These are phyloP conservation scores for Cryptosporidium ubiquitum DNA, from an alignment of 169 alveolate genomes.

Conservation along the genomic window DNA sequence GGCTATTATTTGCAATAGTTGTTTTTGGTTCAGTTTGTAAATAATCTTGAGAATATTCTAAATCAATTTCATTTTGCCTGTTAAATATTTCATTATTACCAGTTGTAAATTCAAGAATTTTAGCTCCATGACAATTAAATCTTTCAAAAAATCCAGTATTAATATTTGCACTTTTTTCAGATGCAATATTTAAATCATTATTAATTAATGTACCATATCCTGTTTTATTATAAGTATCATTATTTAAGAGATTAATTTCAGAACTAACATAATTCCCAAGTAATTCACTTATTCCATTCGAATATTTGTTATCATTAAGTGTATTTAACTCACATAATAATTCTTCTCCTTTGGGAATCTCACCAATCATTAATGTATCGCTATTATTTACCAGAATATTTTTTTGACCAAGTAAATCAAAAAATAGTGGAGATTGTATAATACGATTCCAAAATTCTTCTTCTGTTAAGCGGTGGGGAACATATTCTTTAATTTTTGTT, in stretches of 20 bases:
- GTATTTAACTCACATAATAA: slow-evolving; percentile 33
- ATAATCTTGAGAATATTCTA: slow-evolving; percentile 31
- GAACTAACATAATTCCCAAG: slow-evolving; percentile 19
- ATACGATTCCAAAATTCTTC: slow-evolving; percentile 71
- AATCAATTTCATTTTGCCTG: slow-evolving; percentile 11
- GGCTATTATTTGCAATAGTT: not conserved
- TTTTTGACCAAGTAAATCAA: slow-evolving; percentile 38
- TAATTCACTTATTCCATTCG: slow-evolving; percentile 8
- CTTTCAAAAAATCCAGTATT: slow-evolving; percentile 64
- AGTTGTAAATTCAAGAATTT: slow-evolving; percentile 58
- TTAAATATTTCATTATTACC: not conserved
- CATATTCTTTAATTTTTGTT: slow-evolving; percentile 43
- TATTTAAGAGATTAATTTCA: slow-evolving; percentile 48
- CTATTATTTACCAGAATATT: not conserved
- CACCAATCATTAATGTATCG: slow-evolving; percentile 44
- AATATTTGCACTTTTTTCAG: slow-evolving; percentile 16
- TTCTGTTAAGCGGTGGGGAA: slow-evolving; percentile 68
- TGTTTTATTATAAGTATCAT: slow-evolving; percentile 17
- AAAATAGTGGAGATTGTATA: slow-evolving; percentile 62
- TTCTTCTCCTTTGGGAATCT: slow-evolving; percentile 68
- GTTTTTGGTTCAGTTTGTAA: not conserved
- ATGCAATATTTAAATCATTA: slow-evolving; percentile 27
- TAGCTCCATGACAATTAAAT: slow-evolving; percentile 68
- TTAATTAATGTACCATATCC: slow-evolving; percentile 61
- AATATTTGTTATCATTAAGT: not conserved